Evolutionary conservation across 1,139 yeast species (phyloP).

Genomic region (Pichia sp.): DNA sequence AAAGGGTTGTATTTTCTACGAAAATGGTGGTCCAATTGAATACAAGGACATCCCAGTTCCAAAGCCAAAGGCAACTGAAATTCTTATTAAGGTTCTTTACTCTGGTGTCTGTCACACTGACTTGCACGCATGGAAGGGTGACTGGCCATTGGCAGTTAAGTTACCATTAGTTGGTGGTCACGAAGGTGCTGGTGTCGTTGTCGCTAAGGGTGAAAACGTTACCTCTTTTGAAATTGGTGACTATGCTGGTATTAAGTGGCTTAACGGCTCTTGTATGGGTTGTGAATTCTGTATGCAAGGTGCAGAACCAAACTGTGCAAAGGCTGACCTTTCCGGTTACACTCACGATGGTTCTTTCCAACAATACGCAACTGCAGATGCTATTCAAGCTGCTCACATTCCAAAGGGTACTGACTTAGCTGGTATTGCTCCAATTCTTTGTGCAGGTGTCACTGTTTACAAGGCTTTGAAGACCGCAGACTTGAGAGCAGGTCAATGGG

Average conservation of each 20-base stretch:
- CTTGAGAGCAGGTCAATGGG: conserved; percentile 59
- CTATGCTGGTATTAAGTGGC: conserved; percentile 69
- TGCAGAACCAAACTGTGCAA: conserved; percentile 58
- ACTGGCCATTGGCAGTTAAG: conserved; percentile 62
- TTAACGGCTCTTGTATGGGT: conserved; percentile 62
- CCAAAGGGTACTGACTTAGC: conserved; percentile 63
- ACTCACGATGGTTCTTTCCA: conserved; percentile 79
- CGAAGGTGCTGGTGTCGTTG: conserved; percentile 80
- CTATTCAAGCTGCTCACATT: conserved; percentile 66
- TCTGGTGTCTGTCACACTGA: conserved; percentile 80
- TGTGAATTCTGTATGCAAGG: conserved; percentile 64
- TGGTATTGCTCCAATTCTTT: conserved; percentile 60
- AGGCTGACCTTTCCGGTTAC: conserved; percentile 67
- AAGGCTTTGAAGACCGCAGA: conserved; percentile 69
- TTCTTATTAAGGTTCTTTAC: conserved; percentile 58
- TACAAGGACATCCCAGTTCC: conserved; percentile 65
- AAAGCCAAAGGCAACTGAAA: conserved; percentile 57
- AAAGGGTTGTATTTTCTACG: conserved; percentile 40
- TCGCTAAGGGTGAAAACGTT: conserved; percentile 60
- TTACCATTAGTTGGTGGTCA: conserved; percentile 76
- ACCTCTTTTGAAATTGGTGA: conserved; percentile 63
- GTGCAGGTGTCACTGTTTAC: conserved; percentile 79
- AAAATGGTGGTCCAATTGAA: conserved; percentile 40
- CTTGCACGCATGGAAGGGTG: conserved; percentile 75
- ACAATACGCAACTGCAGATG: conserved; percentile 74